Conservation (phyloP, 345 rosid genomes). For the Erysimum cheiranthoides region DNA sequence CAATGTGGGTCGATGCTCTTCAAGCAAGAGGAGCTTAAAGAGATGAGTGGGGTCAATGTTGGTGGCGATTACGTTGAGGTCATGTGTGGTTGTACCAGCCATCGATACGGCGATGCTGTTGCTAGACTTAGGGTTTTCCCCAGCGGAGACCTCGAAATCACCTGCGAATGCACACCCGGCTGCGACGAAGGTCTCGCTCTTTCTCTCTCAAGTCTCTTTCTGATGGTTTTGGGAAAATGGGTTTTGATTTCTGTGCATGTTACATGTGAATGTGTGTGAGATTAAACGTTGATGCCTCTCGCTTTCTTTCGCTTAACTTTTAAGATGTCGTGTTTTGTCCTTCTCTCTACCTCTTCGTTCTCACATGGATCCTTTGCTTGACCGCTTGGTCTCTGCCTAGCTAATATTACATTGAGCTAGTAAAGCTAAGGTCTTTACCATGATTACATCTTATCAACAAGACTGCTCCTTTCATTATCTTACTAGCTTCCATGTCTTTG, state of each 20-base stretch:
- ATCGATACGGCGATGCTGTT: conserved; percentile 98
- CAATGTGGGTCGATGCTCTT: conserved; percentile 63
- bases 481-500: not conserved
- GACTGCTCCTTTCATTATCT: conserved; percentile 22
- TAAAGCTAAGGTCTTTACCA: conserved; percentile 19
- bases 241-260: conserved; percentile 51
- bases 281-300: conserved; percentile 56
- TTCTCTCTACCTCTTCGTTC: conserved; percentile 13
- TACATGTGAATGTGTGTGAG: conserved; percentile 43
- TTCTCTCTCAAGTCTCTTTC: conserved; percentile 15
- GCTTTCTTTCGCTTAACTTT: conserved; percentile 38
- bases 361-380: conserved; percentile 8
- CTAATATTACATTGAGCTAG: conserved; percentile 3
- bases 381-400: conserved; percentile 13
- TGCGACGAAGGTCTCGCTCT: conserved; percentile 87
- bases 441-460: conserved; percentile 19
- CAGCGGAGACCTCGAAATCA: conserved; percentile 90
- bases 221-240: conserved; percentile 38
- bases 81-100: conserved; percentile 98
- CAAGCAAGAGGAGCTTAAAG: conserved; percentile 86
- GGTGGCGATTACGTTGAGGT: conserved; percentile 83
- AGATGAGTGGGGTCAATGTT: conserved; percentile 78
- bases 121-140: conserved; percentile 98
- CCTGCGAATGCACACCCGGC: conserved; percentile 99
- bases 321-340: conserved; percentile 2